phyloP scores from a whole-genome alignment of 768 basidiomycete genomes.

The button mushroom (Agaricus bisporus) region DNA sequence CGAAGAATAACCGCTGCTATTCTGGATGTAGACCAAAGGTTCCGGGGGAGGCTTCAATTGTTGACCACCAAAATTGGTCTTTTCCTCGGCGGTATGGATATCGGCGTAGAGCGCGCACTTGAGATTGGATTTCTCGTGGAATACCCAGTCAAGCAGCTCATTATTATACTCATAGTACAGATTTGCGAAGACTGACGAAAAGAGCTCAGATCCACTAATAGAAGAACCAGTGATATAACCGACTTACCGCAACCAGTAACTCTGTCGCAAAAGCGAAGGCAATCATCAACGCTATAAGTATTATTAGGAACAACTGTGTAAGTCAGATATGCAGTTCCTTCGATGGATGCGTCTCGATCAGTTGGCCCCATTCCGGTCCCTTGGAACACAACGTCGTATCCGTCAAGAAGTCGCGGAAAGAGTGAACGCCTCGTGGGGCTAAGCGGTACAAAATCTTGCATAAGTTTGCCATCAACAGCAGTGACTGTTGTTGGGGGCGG shows the following conservation, averaged over 20 bases:
- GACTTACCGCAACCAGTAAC: conserved; percentile 36
- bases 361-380: conserved; percentile 28
- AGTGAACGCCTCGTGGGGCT: conserved; percentile 12
- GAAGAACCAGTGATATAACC: background rate
- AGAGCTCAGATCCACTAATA: background rate
- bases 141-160: conserved; percentile 30
- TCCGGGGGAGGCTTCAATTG: conserved; percentile 28
- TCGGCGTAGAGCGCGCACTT: conserved; percentile 44
- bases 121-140: conserved; percentile 34
- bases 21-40: conserved; percentile 35
- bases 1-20: conserved; percentile 35
- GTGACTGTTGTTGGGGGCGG: conserved; percentile 32
- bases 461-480: conserved; percentile 36
- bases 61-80: conserved; percentile 39
- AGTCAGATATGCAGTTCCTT: conserved; percentile 45
- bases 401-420: conserved; percentile 18
- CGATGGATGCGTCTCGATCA: conserved; percentile 36
- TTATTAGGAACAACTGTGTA: conserved; percentile 38
- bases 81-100: conserved; percentile 35
- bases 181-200: conserved; percentile 37
- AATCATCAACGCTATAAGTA: conserved; percentile 39
- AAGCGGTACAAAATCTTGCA: conserved; percentile 14
- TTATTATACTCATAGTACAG: conserved; percentile 46
- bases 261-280: conserved; percentile 32
- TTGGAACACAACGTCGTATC: conserved; percentile 32